Conservation (phyloP, 345 rosid genomes). For the Geranium rotundifolium region DNA sequence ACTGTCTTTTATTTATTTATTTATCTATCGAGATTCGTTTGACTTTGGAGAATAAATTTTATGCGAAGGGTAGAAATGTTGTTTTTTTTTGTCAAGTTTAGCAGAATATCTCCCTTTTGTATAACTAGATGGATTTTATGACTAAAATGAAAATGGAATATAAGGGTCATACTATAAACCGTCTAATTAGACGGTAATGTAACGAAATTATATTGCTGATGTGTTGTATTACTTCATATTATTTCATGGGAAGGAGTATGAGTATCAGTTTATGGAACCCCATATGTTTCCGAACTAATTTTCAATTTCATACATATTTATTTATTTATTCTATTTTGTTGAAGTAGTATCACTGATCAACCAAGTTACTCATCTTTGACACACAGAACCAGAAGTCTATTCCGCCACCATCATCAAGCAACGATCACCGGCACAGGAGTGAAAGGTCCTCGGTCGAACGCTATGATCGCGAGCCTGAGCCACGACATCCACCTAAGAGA, state of each 20-base stretch:
- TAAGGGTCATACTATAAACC: too few species aligned
- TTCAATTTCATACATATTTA: too few species aligned
- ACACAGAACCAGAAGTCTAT: slow-evolving; percentile 30
- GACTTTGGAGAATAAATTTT: neutral
- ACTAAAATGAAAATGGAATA: too few species aligned
- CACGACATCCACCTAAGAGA: slow-evolving; percentile 48
- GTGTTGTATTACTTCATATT: too few species aligned
- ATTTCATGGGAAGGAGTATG: too few species aligned
- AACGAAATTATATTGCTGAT: too few species aligned
- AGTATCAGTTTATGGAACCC: too few species aligned
- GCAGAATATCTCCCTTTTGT: neutral
- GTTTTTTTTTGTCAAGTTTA: neutral
- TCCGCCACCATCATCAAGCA: slow-evolving; percentile 22
- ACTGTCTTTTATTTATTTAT: neutral
- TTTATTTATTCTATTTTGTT: too few species aligned
- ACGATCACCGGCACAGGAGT: slow-evolving; percentile 28
- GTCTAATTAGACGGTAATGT: too few species aligned
- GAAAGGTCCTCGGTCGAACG: slow-evolving; percentile 44
- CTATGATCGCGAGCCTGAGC: slow-evolving; percentile 18
- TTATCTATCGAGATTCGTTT: neutral
- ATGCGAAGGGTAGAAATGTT: neutral
- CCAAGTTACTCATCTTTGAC: neutral
- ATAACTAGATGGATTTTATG: neutral
- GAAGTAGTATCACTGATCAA: too few species aligned
- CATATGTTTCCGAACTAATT: too few species aligned